Evolutionary conservation across 495 filamentous ascomycete species (phyloP), one percentile per base, ranked within the genome.

Genomic region (Thozetella sp.): DNA sequence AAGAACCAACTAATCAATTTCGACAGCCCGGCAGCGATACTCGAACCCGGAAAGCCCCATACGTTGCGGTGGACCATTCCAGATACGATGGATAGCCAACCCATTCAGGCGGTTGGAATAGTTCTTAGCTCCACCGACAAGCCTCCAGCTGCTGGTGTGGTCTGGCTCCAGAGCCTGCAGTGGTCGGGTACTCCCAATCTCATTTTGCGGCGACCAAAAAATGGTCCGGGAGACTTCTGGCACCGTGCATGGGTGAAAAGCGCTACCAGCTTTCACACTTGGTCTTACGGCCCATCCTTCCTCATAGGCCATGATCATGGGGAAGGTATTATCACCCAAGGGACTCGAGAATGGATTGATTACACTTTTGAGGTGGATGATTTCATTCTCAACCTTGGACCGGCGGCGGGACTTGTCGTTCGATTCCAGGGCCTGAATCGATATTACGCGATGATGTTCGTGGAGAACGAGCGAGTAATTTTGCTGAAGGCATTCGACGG

Each of bases 321-420:
- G 17, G 62, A 73, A 20, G 70, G 68, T 0, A 51, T 73, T 2
- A 57, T 71, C 11, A 61, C 43, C 57, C 63, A 67, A 25, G 70
- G 70, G n/a, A 73, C 70, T 25, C 58, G 68, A 6, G 68, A 69
- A 3, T 73, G 70, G 70, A 52, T 51, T 2, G 60, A 73, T 48
- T 73, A 71, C 58, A 53, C 30, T 1, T 56, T 53, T 12, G 40
- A 34, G 15, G 54, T 67, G 10, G 30, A 23, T 0, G 27, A 54
- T 3, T 66, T 73, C 57, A 34, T 17, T 2, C 25, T 71, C n/a
- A 64, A 63, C 23, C 40, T 62, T 1, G 62, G 64, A 23, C 53
- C 26, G 12, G 6, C 30, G 6, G 62, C 51, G 2, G 70, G 70
- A 17, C 57, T 67, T 1, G 68, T 59, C 2, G 57, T 62, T 1